phyloP scores from a whole-genome alignment of 805 yeast species.

The Starmerella bombi region DNA sequence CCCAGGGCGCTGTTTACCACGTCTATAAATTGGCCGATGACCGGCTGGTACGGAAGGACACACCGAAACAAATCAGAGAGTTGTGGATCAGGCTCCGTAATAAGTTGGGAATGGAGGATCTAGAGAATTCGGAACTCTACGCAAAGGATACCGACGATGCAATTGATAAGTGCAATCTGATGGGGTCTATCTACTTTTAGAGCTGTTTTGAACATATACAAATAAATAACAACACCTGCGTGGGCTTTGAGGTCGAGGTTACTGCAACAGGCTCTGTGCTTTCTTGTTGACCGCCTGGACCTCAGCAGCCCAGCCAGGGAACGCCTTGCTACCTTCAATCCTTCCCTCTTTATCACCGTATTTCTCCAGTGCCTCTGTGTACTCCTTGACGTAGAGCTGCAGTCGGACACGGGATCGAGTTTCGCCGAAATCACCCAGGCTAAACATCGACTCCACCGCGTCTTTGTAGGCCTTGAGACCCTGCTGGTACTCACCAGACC shows the following conservation, averaged over 20 bases:
- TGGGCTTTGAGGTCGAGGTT: too few relatives aligned
- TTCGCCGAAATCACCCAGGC: not conserved
- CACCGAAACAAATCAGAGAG: constrained; percentile 38
- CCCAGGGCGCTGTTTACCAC: constrained; percentile 48
- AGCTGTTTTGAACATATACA: too few relatives aligned
- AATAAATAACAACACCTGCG: not conserved
- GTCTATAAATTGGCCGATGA: constrained; percentile 49
- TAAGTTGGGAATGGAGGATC: constrained; percentile 17
- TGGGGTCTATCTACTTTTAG: not conserved
- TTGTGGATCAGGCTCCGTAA: constrained; percentile 37
- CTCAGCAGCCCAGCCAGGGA: constrained; percentile 84
- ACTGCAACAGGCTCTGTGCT: too few relatives aligned
- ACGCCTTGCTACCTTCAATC: constrained; percentile 69
- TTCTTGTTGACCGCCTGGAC: not conserved
- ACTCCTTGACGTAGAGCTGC: constrained; percentile 11
- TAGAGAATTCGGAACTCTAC: constrained; percentile 4
- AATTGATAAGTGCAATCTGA: constrained; percentile 14
- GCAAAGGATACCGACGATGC: constrained; percentile 16
- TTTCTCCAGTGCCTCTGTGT: constrained; percentile 4
- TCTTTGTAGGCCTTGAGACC: constrained; percentile 76
- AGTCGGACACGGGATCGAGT: constrained; percentile 5
- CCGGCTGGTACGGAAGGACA: constrained; percentile 35
- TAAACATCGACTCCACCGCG: constrained; percentile 37
- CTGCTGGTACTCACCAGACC: constrained; percentile 81
- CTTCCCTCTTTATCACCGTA: constrained; percentile 54